Conservation (phyloP, 2,329 filamentous ascomycete genomes). For the Aspergillus sp. region DNA sequence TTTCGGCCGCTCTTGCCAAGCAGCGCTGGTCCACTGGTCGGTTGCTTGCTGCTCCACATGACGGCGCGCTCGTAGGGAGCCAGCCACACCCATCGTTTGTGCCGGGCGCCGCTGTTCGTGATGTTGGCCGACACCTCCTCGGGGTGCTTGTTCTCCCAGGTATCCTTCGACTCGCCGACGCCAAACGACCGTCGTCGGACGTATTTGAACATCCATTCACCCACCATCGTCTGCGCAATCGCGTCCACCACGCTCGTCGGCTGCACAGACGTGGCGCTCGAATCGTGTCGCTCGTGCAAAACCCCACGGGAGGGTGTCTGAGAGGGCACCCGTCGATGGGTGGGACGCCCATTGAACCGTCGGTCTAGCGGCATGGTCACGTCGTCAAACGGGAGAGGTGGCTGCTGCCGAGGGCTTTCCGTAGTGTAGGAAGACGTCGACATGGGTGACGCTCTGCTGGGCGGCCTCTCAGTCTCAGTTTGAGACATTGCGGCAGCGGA, state of each 20-base stretch:
- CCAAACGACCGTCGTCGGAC: slow-evolving; percentile 79
- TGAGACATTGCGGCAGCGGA: slow-evolving; percentile 73
- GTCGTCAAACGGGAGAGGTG: slow-evolving; percentile 70
- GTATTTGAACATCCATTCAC: slow-evolving; percentile 62
- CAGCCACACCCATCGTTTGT: slow-evolving; percentile 98
- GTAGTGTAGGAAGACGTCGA: slow-evolving; percentile 66
- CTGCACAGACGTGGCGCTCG: slow-evolving; percentile 59
- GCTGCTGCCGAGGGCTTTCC: slow-evolving; percentile 68
- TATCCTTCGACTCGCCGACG: slow-evolving; percentile 50
- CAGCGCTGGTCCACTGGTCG: slow-evolving; percentile 78
- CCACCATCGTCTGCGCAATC: slow-evolving; percentile 97
- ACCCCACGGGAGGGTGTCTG: slow-evolving; percentile 23
- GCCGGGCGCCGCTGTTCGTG: slow-evolving; percentile 64
- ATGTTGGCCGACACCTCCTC: slow-evolving; percentile 70
- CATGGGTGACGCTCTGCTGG: slow-evolving; percentile 51
- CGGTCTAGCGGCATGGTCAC: slow-evolving; percentile 53
- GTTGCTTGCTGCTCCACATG: slow-evolving; percentile 98
- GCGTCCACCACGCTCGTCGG: slow-evolving; percentile 85
- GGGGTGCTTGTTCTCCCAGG: slow-evolving; percentile 55
- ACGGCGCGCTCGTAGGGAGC: slow-evolving; percentile 94
- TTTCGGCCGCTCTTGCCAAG: slow-evolving; percentile 95
- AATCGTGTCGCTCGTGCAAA: slow-evolving; percentile 44
- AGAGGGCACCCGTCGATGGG: slow-evolving; percentile 23
- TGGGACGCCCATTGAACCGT: slow-evolving; percentile 22
- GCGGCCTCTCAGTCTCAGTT: slow-evolving; percentile 42